Evolutionary conservation across 176 grass and related monocot genomes (phyloP), one percentile per base, ranked within the genome.

Genomic region (Rhynchospora breviuscula): DNA sequence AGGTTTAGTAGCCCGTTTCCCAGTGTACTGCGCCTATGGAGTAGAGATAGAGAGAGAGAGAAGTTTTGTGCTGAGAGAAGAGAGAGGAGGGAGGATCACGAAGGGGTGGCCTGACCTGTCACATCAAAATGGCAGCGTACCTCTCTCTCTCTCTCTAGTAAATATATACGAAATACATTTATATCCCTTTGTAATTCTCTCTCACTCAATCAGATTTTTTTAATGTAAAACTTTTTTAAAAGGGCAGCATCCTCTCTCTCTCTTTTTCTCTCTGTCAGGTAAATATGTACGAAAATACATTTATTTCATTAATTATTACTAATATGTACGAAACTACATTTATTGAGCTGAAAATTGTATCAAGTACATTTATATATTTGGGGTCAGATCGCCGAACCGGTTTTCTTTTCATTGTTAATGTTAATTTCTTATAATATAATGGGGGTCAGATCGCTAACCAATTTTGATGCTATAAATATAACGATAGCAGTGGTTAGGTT

Each of bases 121-220:
- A 82, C 80, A 82, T 82, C 80, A 82, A 67, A 82, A 80, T 80
- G 78, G 54, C 78, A 80, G 78, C 78, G 78, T 59, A 14, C 19
- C 45, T 54, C 53, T 51, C 79, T 65, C 58, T 81, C 76, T 79
- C 77, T 22, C 35, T 46, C 79, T 19, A 54, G 61, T 82, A 66
- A 67, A 82, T 82, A 67, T 67, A 54, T 14, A 52, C 47, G 51
- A 58, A n/a, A 79, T 58, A 33, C 74, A 79, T 79, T 53, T 40
- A 57, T 17, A 9, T 56, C 10, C 23, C 59, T 53, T 12, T 67
- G 26, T 53, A 51, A 23, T 66, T 51, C 62, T 51, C 59, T 82
- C 12, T 11, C 7, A 12, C 31, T 81, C 13, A 22, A 25, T 59
- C 21, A 31, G 14, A n/a, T 43, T 33, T 33, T 70, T 70, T 35